Percentiles rank a stretch among this genome's conserved stretches.
Conservation (phyloP, 176 grass and related monocot species). For the Triticum timopheevii region DNA sequence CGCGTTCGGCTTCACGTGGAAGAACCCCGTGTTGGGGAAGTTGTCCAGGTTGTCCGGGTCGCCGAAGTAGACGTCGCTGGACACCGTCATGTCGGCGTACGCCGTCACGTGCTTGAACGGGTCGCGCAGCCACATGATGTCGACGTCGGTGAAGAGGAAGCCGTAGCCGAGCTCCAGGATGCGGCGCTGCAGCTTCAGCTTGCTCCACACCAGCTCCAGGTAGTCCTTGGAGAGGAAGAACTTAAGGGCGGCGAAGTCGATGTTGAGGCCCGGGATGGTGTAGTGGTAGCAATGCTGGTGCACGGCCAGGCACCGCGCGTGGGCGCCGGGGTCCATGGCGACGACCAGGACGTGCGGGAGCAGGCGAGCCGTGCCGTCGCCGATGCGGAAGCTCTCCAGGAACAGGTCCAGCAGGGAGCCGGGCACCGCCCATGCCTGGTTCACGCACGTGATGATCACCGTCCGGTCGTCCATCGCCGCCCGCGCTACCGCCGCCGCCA, state of each 20-base stretch:
- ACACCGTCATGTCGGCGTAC: slow-evolving; percentile 67
- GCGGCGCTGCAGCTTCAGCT: slow-evolving; percentile 59
- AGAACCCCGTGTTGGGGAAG: slow-evolving; percentile 77
- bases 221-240: slow-evolving; percentile 63
- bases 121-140: slow-evolving; percentile 73
- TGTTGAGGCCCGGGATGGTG: slow-evolving; percentile 35
- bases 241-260: slow-evolving; percentile 58
- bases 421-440: slow-evolving; percentile 54
- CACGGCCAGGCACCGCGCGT: slow-evolving; percentile 39
- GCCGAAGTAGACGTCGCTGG: slow-evolving; percentile 58
- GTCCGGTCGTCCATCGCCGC: slow-evolving; percentile 57
- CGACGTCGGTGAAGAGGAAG: slow-evolving; percentile 84
- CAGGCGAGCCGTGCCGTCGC: slow-evolving; percentile 56
- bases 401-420: slow-evolving; percentile 73
- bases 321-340: slow-evolving; percentile 58
- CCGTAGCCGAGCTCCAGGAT: slow-evolving; percentile 77
- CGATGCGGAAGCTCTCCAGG: slow-evolving; percentile 73
- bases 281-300: slow-evolving; percentile 70
- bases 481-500: slow-evolving; percentile 29
- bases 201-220: slow-evolving; percentile 74
- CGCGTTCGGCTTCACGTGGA: slow-evolving; percentile 45
- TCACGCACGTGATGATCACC: slow-evolving; percentile 81
- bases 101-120: slow-evolving; percentile 64
- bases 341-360: slow-evolving; percentile 63
- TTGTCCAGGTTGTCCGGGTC: slow-evolving; percentile 42